phyloP scores from a whole-genome alignment of 306 rosid species.

The Rubus idaeus region DNA sequence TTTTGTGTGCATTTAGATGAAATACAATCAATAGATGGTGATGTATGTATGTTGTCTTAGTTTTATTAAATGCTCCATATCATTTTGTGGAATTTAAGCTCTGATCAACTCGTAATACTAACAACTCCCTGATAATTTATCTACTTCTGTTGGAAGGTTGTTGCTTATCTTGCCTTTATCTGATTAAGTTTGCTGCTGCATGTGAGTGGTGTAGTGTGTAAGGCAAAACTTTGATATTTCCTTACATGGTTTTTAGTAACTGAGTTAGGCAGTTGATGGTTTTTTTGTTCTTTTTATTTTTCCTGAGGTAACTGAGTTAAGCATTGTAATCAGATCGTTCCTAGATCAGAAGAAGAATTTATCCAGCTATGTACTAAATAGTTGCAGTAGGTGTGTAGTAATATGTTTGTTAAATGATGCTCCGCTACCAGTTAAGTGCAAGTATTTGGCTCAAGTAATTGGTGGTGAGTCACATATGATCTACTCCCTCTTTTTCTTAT shows the following conservation, averaged over 20 bases:
- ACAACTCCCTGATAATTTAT: neutral
- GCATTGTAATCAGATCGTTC: slow-evolving; percentile 7
- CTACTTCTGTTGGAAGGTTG: slow-evolving; percentile 9
- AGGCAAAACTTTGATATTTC: slow-evolving; percentile 22
- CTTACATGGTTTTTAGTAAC: neutral
- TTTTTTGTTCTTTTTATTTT: neutral
- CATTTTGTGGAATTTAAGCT: neutral
- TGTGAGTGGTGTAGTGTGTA: slow-evolving; percentile 24
- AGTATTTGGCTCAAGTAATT: neutral
- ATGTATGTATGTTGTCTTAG: slow-evolving; percentile 2
- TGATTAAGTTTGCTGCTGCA: slow-evolving; percentile 14
- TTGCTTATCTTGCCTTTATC: neutral
- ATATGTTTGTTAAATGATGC: neutral
- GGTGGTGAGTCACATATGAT: neutral
- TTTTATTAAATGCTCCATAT: neutral
- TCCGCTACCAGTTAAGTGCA: neutral
- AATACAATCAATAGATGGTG: neutral
- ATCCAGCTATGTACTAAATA: neutral
- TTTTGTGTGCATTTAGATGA: slow-evolving; percentile 5
- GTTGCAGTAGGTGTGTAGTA: neutral
- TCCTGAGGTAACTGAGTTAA: slow-evolving; percentile 20
- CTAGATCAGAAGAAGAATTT: neutral
- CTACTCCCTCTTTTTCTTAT: neutral
- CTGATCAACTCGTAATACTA: neutral
- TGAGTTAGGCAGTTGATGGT: slow-evolving; percentile 1